Conservation (phyloP, 2,329 filamentous ascomycete species). For the Fusarium sp. region DNA sequence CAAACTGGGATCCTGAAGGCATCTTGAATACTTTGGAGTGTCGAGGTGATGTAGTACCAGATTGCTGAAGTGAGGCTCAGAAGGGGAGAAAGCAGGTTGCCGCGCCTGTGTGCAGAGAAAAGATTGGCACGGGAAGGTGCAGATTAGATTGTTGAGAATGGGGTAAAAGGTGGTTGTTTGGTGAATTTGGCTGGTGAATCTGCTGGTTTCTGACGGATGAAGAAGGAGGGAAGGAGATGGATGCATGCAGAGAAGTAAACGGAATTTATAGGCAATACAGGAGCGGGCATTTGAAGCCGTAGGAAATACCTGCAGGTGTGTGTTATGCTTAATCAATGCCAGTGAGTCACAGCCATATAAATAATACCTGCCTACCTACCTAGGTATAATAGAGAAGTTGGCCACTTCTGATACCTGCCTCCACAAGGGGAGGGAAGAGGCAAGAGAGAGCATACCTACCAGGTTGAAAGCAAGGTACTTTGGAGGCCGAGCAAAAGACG, state of each 20-base stretch:
- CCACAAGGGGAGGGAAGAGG: no score
- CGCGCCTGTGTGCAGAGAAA: background rate
- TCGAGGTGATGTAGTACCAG: background rate
- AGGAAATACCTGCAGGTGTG: no score
- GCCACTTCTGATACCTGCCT: no score
- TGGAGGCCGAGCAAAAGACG: no score
- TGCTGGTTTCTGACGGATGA: background rate
- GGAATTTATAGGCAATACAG: background rate
- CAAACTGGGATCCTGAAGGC: slow-evolving; percentile 15
- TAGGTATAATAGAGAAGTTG: no score
- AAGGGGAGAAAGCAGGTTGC: background rate
- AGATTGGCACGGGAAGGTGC: background rate
- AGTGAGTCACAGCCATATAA: no score
- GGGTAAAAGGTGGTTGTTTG: background rate
- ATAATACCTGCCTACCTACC: no score
- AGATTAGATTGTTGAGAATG: background rate
- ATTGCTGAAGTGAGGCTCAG: background rate
- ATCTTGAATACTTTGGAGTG: slow-evolving; percentile 23
- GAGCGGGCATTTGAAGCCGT: background rate
- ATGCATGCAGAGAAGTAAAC: background rate
- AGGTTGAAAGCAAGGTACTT: no score
- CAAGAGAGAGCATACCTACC: no score
- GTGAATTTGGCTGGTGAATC: background rate
- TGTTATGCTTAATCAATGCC: no score
- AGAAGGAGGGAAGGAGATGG: background rate